Evolutionary conservation across 2,329 filamentous ascomycete species (phyloP).

Genomic region (Exophiala viscosa): DNA sequence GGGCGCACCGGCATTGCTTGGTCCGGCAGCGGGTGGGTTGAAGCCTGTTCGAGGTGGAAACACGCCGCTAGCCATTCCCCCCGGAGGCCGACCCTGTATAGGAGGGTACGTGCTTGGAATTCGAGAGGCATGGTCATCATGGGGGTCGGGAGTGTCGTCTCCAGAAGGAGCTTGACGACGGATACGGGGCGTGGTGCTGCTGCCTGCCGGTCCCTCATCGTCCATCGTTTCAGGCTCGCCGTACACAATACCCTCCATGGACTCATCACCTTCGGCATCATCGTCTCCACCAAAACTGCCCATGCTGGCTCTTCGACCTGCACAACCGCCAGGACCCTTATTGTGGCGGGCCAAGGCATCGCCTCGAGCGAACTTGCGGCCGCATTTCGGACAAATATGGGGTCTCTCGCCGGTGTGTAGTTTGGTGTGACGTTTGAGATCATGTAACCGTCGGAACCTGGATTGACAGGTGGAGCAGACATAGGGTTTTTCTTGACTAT

Average conservation of each 20-base stretch:
- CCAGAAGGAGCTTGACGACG: constrained; percentile 64
- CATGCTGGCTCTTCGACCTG: constrained; percentile 82
- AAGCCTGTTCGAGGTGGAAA: constrained; percentile 62
- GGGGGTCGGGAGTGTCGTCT: constrained; percentile 43
- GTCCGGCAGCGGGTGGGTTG: constrained; percentile 46
- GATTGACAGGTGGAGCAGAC: constrained; percentile 90
- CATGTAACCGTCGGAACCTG: constrained; percentile 86
- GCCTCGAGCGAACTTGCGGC: constrained; percentile 88
- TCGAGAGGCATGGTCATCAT: constrained; percentile 48
- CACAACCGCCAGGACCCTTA: constrained; percentile 92
- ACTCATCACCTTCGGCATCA: constrained; percentile 51
- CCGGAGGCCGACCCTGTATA: constrained; percentile 53
- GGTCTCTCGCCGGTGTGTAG: constrained; percentile 94
- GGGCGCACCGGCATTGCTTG: constrained; percentile 33
- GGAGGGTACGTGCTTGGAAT: constrained; percentile 73
- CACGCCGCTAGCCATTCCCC: constrained; percentile 51
- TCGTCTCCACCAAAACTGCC: constrained; percentile 79
- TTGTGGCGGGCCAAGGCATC: constrained; percentile 93
- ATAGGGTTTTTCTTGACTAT: constrained; percentile 97
- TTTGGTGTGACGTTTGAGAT: constrained; percentile 93
- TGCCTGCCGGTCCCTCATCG: constrained; percentile 38
- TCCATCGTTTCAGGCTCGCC: constrained; percentile 49
- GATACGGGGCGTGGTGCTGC: constrained; percentile 59
- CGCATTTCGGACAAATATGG: constrained; percentile 91
- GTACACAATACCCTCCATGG: constrained; percentile 63